A percentile compares a stretch with the other conserved stretches of the same genome.
These are phyloP conservation scores for Bryoglossum gracile DNA, from an alignment of 495 filamentous ascomycete genomes.

Conservation along the genomic window DNA sequence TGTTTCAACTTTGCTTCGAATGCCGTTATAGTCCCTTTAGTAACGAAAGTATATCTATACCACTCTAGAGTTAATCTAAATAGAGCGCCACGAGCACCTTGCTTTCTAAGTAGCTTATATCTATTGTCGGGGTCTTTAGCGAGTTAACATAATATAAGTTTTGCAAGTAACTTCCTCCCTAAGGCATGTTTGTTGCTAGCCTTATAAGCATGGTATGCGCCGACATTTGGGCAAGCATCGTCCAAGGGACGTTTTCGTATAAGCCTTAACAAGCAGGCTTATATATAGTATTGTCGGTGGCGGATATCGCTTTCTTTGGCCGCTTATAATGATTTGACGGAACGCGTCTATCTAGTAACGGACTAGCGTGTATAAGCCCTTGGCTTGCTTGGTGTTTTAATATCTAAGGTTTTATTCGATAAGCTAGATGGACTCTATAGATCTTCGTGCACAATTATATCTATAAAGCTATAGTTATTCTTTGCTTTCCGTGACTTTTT, in stretches of 20 bases:
- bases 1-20: conserved; percentile 33
- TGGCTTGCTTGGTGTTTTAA: conserved; percentile 17
- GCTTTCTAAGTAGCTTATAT: background rate
- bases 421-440: conserved; percentile 16
- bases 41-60: conserved; percentile 41
- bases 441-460: conserved; percentile 16
- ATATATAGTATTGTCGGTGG: conserved; percentile 12
- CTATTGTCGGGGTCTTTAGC: background rate
- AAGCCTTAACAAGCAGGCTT: conserved; percentile 14
- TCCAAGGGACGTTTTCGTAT: conserved; percentile 7
- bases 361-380: conserved; percentile 9
- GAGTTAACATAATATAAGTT: too few species aligned
- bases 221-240: background rate
- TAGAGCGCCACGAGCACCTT: background rate
- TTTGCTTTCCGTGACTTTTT: conserved; percentile 11
- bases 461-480: conserved; percentile 13
- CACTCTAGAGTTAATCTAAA: too few species aligned
- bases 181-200: conserved; percentile 5
- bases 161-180: conserved; percentile 2
- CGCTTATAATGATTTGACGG: conserved; percentile 11
- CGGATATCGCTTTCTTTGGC: conserved; percentile 12
- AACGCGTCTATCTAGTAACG: conserved; percentile 3
- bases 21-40: conserved; percentile 35
- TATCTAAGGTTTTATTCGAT: conserved; percentile 16
- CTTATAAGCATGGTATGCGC: background rate